Base-by-base conservation (phyloP, 2,329 filamentous ascomycete species). In the Exophiala spinifera region DNA sequence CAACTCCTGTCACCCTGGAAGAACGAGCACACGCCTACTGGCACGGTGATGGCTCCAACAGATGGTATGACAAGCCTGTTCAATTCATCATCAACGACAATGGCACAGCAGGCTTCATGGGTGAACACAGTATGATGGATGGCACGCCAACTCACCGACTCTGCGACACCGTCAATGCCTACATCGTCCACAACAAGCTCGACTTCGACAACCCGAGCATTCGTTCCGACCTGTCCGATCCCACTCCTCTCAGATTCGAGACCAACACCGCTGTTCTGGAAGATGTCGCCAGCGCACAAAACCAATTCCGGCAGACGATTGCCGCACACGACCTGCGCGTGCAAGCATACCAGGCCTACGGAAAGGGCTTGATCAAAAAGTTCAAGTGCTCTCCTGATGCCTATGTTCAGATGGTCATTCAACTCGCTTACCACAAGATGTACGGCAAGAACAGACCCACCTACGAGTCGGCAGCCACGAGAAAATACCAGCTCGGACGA, bases 91-190 rank as follows among this genome's bases (percentile, higher is more conserved):
- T 99, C 76, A 96, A 96, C 73, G 91, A 99, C 71, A 99, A 99
- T 71, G 94, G 94, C 64, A 95, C 94, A 6, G 88, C 94, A 1
- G 94, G 94, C 58, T 99, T 99, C 80, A 92, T 91, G 81, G 94
- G 94, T 67, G 94, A 99, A 76, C 94, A 99, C 80, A 95, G 89
- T 66, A 97, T 99, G 94, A 99, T 99, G 95, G 94, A 99, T 70
- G 94, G 95, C 61, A 99, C 94, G 5, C 91, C 95, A 1, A 99
- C 95, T 2, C 94, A 97, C 75, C 87, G 95, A 37, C 61, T 99
- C 14, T 99, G 96, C 72, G 94, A 99, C 79, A 94, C 91, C 68
- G 82, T 95, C 69, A 95, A 92, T 76, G 85, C 88, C 69, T 82
- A 89, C 67, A 96, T 97, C 72, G 91, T 96, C 75, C 86, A 87